Evolutionary conservation across 768 basidiomycete genomes (phyloP).

Genomic region (Lentinula guzmanii): DNA sequence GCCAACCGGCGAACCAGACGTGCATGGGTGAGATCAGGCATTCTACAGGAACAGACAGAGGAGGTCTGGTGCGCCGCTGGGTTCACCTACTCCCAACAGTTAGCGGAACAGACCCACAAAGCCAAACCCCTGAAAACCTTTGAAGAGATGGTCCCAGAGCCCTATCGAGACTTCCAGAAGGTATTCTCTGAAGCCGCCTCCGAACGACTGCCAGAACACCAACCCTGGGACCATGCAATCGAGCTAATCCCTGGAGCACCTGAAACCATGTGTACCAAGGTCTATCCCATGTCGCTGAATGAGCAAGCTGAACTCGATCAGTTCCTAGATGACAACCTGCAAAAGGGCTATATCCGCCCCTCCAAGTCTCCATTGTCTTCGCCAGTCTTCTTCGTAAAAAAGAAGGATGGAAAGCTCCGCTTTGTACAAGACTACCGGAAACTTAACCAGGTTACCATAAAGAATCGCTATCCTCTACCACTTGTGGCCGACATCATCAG

Average conservation of each 20-base stretch:
- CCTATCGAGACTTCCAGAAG: not conserved
- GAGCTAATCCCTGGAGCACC: not conserved
- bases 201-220: not conserved
- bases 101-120: not conserved
- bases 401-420: not conserved
- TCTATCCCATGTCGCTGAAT: not conserved
- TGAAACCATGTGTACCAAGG: not conserved
- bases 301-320: not conserved
- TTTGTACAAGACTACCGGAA: not conserved
- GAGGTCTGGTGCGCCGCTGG: no score
- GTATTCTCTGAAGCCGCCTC: not conserved
- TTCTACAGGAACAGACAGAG: no score
- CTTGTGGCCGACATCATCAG: conserved; percentile 26
- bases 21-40: no score
- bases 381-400: not conserved
- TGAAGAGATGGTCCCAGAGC: not conserved
- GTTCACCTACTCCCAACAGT: no score
- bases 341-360: not conserved
- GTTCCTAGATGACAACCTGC: not conserved
- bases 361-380: not conserved
- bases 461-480: conserved; percentile 27
- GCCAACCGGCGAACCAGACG: no score
- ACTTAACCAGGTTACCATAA: conserved; percentile 23
- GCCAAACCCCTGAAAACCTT: not conserved
- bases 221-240: not conserved